These are phyloP conservation scores for Dothistroma septosporum DNA, from an alignment of 2,329 filamentous ascomycete genomes.

Conservation along the genomic window DNA sequence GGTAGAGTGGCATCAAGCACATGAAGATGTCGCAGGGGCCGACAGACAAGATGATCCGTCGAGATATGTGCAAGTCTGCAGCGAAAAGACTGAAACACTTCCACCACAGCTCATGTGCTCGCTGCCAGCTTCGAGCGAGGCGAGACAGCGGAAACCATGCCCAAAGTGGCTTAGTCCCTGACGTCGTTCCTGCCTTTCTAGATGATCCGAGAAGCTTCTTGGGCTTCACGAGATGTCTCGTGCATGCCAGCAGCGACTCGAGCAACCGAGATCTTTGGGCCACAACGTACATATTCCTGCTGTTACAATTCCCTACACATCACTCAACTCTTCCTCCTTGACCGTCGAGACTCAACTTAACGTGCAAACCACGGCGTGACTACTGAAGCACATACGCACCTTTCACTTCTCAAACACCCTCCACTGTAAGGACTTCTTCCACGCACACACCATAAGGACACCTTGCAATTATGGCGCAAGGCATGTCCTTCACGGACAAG, in stretches of 20 bases:
- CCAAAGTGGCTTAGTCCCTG: not conserved
- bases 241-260: not conserved
- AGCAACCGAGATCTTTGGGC: not conserved
- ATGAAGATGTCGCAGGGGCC: not conserved
- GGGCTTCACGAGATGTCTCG: not conserved
- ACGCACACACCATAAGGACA: not conserved
- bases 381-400: not conserved
- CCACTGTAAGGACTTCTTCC: not conserved
- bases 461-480: constrained; percentile 59
- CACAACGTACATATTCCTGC: constrained; percentile 5
- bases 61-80: not conserved
- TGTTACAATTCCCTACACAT: not conserved
- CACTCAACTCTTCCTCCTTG: not conserved
- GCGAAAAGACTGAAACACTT: not conserved
- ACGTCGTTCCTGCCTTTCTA: not conserved
- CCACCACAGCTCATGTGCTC: not conserved
- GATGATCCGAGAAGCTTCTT: not conserved
- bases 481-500: constrained; percentile 90
- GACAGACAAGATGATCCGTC: too few species aligned
- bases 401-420: not conserved
- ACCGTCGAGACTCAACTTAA: constrained; percentile 1
- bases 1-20: too few species aligned
- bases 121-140: not conserved
- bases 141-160: not conserved
- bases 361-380: not conserved